Base-by-base conservation (phyloP, 2,329 filamentous ascomycete species). In the Colletotrichum spaethianum region DNA sequence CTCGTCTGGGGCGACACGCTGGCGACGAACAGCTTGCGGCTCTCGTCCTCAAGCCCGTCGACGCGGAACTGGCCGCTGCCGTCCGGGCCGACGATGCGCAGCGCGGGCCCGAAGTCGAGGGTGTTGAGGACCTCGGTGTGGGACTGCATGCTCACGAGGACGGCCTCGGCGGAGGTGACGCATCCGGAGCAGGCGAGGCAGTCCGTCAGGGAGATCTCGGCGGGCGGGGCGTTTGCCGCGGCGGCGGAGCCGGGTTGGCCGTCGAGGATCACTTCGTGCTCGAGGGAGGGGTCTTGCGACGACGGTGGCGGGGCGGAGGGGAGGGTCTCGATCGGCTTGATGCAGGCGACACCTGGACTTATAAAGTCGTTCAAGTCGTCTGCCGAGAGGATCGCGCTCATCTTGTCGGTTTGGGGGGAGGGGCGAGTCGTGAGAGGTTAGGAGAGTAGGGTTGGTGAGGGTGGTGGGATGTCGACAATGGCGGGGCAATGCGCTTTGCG, bases 321-420 rank as follows among this genome's bases (percentile, higher is more conserved):
- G 18, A 99, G 90, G 2, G 94, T 97, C 82, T 99, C 96, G 80
- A 99, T 89, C 36, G 96, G 96, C 80, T 99, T 98, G 83, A 99
- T 98, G 84, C 96, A 99, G 74, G 96, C 96, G 79, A 99, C 95
- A 74, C 96, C 95, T 18, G 96, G 96, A 69, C 94, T 96, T 81
- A 99, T 99, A 85, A 99, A 99, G 87, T 99, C 96, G 87, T 99
- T 99, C 73, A 99, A 88, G 82, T 98, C 95, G 86, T 99, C 96
- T 79, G 93, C 93, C 68, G 95, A 98, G 78, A 99, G 93, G 79
- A 99, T 99, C 74, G 96, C 96, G 81, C 95, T 98, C 96, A 99
- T 99, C 74, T 81, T 86, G 63, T n/a, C 31, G 52, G 36, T 50
- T 55, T 28, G 26, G 48, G 46, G 46, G 53, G 36, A 50, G 36